Evolutionary conservation across 2,329 filamentous ascomycete species (phyloP), one percentile per base, ranked within the genome.

Genomic region (Cordyceps cateniannulata): DNA sequence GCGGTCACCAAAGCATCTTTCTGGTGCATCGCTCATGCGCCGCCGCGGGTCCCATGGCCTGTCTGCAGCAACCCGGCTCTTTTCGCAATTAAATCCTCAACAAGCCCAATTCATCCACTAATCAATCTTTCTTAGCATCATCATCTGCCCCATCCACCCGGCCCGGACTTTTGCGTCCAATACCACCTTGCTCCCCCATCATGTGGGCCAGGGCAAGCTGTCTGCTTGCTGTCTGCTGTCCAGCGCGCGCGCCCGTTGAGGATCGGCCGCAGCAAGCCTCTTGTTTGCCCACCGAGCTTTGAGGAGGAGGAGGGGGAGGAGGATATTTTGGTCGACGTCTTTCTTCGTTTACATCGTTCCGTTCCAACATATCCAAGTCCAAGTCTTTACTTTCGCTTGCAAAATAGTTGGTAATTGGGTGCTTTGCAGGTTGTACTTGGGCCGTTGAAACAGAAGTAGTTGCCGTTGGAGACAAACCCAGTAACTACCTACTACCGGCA

Each of bases 151-250:
- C n/a, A 10, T 5, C 22, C 16, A 9, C 18, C 12, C 40, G 35
- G 38, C 16, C 24, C 48, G 48, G 48, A 10, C n/a, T 51, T 27
- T 32, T 29, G 25, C 47, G 27, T 40, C 56, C 56, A 59, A 59
- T 59, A 44, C 56, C 47, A 51, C 56, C 35, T 59, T 47, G n/a
- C 56, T 42, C 56, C 47, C 44, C 47, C 44, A 38, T 59, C 56
- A 59, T 59, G 56, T 59, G 56, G 56, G 47, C 56, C 47, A 29
- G 35, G 18, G 47, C 35, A 49, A 27, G 6, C 40, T 24, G n/a
- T 35, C n/a, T 8, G 14, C 32, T 16, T 27, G 24, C 14, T 7
- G 40, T 3, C 25, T 44, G 27, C 16, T 32, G 16, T 25, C n/a
- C 38, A 22, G 29, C 20, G n/a, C 32, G 29, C 49, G 29, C 20